These are phyloP conservation scores for Fagus sylvatica DNA, from an alignment of 306 rosid genomes.

Conservation along the genomic window DNA sequence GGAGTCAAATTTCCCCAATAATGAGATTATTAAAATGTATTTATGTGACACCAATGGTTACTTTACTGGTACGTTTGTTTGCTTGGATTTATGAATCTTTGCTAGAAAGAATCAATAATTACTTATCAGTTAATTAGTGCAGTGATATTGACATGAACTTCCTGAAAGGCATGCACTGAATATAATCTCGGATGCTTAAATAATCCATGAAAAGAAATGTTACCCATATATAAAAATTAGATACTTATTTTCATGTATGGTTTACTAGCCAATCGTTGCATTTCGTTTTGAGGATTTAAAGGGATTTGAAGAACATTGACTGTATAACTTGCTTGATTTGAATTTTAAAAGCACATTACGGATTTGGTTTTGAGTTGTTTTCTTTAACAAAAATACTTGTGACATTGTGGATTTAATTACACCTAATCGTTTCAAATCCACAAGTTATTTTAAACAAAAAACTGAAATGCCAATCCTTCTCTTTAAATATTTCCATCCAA, in stretches of 20 bases:
- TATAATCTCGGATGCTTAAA: neutral
- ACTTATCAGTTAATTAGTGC: neutral
- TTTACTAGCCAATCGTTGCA: too few relatives aligned
- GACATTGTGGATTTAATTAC: too few relatives aligned
- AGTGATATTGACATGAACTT: conserved; percentile 1
- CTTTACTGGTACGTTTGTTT: conserved; percentile 49
- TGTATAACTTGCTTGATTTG: too few relatives aligned
- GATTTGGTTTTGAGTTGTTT: too few relatives aligned
- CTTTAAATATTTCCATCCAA: too few relatives aligned
- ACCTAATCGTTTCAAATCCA: too few relatives aligned
- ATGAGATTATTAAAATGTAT: conserved; percentile 68
- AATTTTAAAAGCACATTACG: too few relatives aligned
- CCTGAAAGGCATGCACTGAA: neutral
- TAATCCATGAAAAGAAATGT: neutral
- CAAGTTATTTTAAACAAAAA: too few relatives aligned
- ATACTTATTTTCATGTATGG: neutral
- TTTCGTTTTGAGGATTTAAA: too few relatives aligned
- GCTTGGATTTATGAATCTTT: conserved; percentile 5
- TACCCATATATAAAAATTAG: neutral
- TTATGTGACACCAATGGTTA: conserved; percentile 58
- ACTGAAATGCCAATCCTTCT: too few relatives aligned
- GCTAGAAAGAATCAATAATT: neutral
- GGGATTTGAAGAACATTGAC: too few relatives aligned
- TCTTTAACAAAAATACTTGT: too few relatives aligned
- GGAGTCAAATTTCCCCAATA: conserved; percentile 71